Percentiles rank a stretch among this genome's conserved stretches.
Evolutionary conservation across 1,284 basidiomycete species (phyloP).

Genomic region (Ustilago lituana): DNA sequence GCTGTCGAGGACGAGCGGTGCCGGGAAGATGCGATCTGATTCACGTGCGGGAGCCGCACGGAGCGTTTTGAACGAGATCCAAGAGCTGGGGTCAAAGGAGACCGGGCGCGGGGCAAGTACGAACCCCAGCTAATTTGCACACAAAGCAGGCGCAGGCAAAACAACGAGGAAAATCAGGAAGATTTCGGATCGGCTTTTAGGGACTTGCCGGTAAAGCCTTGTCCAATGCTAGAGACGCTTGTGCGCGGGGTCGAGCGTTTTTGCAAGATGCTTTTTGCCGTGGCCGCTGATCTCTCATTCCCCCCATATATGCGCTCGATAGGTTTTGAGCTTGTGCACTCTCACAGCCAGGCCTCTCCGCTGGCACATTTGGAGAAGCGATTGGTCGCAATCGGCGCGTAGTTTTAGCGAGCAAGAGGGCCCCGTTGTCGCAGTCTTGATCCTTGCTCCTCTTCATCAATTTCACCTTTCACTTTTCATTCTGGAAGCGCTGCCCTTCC

Average conservation of each 20-base stretch:
- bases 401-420: constrained; percentile 11
- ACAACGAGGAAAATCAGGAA: constrained; percentile 11
- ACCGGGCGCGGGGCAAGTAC: constrained; percentile 6
- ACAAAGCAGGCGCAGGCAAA: constrained; percentile 10
- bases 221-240: too few relatives aligned
- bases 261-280: too few relatives aligned
- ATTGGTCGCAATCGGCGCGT: neutral
- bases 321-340: too few relatives aligned
- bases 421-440: too few relatives aligned
- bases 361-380: neutral
- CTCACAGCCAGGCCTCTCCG: too few relatives aligned
- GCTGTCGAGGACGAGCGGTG: neutral
- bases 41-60: constrained; percentile 14
- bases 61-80: constrained; percentile 13
- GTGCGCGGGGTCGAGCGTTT: neutral
- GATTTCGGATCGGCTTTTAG: constrained; percentile 39
- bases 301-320: neutral
- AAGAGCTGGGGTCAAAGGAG: neutral
- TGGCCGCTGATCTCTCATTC: neutral
- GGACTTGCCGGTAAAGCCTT: constrained; percentile 40
- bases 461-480: too few relatives aligned
- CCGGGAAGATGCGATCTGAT: constrained; percentile 1
- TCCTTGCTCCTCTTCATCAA: too few relatives aligned
- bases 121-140: too few relatives aligned
- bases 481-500: too few relatives aligned